Evolutionary conservation across 441 rosid genomes (phyloP), one percentile per base, ranked within the genome.

Genomic region (Jatropha podagrica): DNA sequence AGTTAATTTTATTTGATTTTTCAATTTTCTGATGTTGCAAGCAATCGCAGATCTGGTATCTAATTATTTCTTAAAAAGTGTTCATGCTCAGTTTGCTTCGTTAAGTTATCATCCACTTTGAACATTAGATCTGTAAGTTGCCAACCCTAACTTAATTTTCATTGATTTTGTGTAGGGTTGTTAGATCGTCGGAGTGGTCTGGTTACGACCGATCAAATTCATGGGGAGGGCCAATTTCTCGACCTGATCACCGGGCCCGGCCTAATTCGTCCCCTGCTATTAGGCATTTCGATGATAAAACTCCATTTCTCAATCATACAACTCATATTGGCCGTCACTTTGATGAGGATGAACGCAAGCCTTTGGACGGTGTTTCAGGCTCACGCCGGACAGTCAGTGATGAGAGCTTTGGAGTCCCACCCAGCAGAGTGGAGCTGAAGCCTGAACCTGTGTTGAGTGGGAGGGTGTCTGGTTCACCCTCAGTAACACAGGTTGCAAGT

Each of bases 281-380:
- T 4, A 83, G 92, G 84, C 89, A 85, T 79, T 89, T 90, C 0
- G 97, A 93, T 86, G 95, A 91, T 71, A 93, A 90, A 78, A 80
- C 94, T 20, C 86, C 91, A 0, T 93, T 93, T 82, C 85, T 89
- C 26, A 85, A 83, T 76, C 86, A 80, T 76, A 77, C 83, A 0
- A 77, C 74, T 0, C 88, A 85, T 65, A 89, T 93, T 70, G 98
- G 95, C 42, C 88, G 92, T 23, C 86, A 91, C 78, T 93, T 93
- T 54, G 95, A 81, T 46, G 98, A 93, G 83, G 98, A 93, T 65
- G 98, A 93, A 77, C 83, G 97, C 52, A 93, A 87, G 83, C 97
- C 95, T 3, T 83, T 91, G 37, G 95, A 93, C 80, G 91, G 95
- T 72, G 79, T 81, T 71, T 88, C 89, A 0, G 87, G 76, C 9